phyloP scores from a whole-genome alignment of 352 stramenopile genomes.

The Phytophthora hybrid region DNA sequence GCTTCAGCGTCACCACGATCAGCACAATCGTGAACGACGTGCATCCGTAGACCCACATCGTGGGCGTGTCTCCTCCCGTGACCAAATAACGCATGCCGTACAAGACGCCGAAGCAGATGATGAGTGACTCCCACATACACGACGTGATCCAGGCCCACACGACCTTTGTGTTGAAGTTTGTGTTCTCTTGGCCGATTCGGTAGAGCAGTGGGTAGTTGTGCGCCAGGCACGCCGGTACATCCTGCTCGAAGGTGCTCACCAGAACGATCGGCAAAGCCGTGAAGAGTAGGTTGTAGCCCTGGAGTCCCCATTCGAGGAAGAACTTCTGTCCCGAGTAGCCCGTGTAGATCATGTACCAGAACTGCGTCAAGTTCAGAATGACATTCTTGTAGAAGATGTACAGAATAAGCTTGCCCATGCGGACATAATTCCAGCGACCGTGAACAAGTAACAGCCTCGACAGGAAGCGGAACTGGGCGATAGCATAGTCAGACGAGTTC shows the following conservation, averaged over 20 bases:
- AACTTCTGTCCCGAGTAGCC: conserved; percentile 91
- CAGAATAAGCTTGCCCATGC: conserved; percentile 93
- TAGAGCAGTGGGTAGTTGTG: conserved; percentile 85
- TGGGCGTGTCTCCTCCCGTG: conserved; percentile 87
- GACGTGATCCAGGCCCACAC: conserved; percentile 86
- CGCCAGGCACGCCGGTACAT: conserved; percentile 75
- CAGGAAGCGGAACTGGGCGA: conserved; percentile 95
- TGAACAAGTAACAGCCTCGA: conserved; percentile 93
- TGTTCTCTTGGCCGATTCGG: conserved; percentile 85
- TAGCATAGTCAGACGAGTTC: conserved; percentile 95
- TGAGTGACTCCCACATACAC: conserved; percentile 84
- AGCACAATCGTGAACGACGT: conserved; percentile 95
- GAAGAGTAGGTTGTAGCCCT: conserved; percentile 92
- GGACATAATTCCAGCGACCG: conserved; percentile 94
- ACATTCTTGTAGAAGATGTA: conserved; percentile 98
- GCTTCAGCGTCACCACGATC: conserved; percentile 96
- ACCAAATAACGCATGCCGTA: conserved; percentile 84
- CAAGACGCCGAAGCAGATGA: conserved; percentile 88
- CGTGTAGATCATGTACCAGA: conserved; percentile 95
- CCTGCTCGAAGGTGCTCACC: conserved; percentile 87
- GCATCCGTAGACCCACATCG: conserved; percentile 95
- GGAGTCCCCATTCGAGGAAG: conserved; percentile 86
- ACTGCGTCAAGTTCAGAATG: conserved; percentile 95
- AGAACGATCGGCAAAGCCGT: conserved; percentile 87
- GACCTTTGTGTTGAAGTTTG: conserved; percentile 87